Evolutionary conservation across 352 stramenopile genomes (phyloP).

Genomic region (Discostella stelligera): DNA sequence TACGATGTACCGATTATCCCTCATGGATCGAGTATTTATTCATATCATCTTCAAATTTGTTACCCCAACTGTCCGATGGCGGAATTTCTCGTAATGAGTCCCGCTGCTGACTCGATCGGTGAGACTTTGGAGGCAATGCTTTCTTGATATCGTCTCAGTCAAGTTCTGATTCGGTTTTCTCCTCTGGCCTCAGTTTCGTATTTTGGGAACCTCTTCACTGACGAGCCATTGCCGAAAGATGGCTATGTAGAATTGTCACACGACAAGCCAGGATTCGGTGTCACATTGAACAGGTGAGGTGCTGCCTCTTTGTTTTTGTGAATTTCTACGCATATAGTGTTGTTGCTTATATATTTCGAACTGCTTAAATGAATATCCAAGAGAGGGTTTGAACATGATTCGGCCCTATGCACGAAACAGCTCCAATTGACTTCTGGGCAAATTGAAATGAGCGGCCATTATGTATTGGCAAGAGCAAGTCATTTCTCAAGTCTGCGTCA

Average conservation of each 20-base stretch:
- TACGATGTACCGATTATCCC: conserved; percentile 72
- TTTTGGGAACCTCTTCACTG: conserved; percentile 66
- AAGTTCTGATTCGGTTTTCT: neutral
- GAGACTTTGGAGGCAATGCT: conserved; percentile 10
- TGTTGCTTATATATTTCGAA: conserved; percentile 7
- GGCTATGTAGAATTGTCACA: conserved; percentile 59
- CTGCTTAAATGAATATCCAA: neutral
- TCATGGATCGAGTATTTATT: conserved; percentile 69
- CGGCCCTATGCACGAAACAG: conserved; percentile 44
- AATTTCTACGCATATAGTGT: neutral
- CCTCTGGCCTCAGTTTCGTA: conserved; percentile 33
- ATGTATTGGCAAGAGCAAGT: neutral
- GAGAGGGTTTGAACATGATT: conserved; percentile 50
- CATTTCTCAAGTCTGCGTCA: too few species aligned
- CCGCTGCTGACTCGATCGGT: conserved; percentile 63
- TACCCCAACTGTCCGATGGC: conserved; percentile 65
- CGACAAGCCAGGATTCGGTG: conserved; percentile 67
- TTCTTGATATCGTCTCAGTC: neutral
- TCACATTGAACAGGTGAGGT: conserved; percentile 58
- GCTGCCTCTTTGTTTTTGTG: conserved; percentile 4
- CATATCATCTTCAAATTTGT: conserved; percentile 75
- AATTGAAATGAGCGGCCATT: neutral
- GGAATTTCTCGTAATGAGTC: conserved; percentile 68
- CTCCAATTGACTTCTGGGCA: neutral
- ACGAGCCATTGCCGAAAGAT: conserved; percentile 67